Conservation (phyloP, 106 monocot species). For the Dendrobium officinale region DNA sequence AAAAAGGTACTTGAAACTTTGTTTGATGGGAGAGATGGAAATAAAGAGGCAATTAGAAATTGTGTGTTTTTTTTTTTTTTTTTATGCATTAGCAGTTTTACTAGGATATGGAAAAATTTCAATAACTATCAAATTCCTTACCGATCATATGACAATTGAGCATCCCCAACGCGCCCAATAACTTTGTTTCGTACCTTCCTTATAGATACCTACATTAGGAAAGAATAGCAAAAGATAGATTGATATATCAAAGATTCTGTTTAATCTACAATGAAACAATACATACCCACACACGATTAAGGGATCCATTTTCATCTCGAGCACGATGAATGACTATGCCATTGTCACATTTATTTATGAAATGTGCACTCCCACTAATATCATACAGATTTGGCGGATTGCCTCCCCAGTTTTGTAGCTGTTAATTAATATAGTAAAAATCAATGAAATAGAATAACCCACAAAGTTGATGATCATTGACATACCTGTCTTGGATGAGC, state of each 20-base stretch:
- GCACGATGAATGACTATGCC: constrained; percentile 89
- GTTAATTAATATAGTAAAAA: neutral
- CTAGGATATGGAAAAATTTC: neutral
- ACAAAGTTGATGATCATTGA: neutral
- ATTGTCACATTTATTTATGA: constrained; percentile 98
- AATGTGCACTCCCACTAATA: constrained; percentile 97
- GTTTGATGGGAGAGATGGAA: neutral
- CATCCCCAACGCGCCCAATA: constrained; percentile 62
- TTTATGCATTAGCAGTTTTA: neutral
- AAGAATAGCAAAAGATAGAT: neutral
- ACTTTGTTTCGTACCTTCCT: constrained; percentile 91
- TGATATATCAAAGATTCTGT: neutral
- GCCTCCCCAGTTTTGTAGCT: constrained; percentile 86
- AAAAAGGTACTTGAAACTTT: neutral
- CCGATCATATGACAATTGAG: constrained; percentile 72
- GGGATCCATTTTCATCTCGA: constrained; percentile 50
- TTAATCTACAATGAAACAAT: neutral
- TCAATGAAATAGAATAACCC: neutral
- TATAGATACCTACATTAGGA: constrained; percentile 53
- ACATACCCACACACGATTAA: constrained; percentile 59
- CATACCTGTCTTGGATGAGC: constrained; percentile 94
- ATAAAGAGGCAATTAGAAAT: neutral
- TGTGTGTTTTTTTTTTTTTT: neutral
- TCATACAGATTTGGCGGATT: constrained; percentile 84
- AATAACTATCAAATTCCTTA: constrained; percentile 9